Percentiles rank a stretch among this genome's conserved stretches.
Conservation (phyloP, 495 filamentous ascomycete genomes). For the Xylaria castorea region DNA sequence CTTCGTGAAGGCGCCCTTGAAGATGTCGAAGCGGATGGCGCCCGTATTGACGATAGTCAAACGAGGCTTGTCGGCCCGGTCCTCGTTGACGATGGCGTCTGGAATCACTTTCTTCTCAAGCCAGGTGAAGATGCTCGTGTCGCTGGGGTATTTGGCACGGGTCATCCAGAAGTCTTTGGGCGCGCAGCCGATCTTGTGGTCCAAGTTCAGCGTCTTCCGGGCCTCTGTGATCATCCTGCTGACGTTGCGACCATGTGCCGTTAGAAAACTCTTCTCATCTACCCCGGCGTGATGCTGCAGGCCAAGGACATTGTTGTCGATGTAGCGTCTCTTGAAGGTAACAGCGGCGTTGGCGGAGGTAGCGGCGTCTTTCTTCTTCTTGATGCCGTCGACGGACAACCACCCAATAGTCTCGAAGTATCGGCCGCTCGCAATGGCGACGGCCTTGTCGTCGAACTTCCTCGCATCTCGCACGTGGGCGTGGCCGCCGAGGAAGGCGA, state of each 20-base stretch:
- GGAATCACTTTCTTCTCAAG: constrained; percentile 77
- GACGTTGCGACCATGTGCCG: constrained; percentile 75
- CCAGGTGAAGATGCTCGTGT: constrained; percentile 80
- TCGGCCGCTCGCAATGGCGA: constrained; percentile 85
- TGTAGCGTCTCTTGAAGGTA: constrained; percentile 79
- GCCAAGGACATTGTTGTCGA: constrained; percentile 92
- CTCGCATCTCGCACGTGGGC: constrained; percentile 87
- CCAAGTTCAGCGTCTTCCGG: constrained; percentile 73
- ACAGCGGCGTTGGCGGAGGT: constrained; percentile 42
- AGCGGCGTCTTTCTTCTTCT: constrained; percentile 38
- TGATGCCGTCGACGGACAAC: constrained; percentile 81
- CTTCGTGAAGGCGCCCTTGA: constrained; percentile 85
- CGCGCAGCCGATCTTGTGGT: constrained; percentile 79
- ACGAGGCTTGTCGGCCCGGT: constrained; percentile 54
- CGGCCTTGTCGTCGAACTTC: constrained; percentile 79
- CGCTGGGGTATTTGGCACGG: constrained; percentile 70
- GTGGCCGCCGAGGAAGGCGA: constrained; percentile 94
- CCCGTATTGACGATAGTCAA: constrained; percentile 87
- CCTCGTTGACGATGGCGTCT: constrained; percentile 55
- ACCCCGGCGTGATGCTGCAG: constrained; percentile 77
- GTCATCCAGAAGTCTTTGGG: constrained; percentile 83
- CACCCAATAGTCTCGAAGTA: constrained; percentile 99
- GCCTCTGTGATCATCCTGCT: constrained; percentile 72
- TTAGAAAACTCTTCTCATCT: constrained; percentile 74
- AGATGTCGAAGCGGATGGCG: constrained; percentile 92